These are phyloP conservation scores for Meyerozyma elateridarum DNA, from an alignment of 1,139 yeast genomes.

Conservation along the genomic window DNA sequence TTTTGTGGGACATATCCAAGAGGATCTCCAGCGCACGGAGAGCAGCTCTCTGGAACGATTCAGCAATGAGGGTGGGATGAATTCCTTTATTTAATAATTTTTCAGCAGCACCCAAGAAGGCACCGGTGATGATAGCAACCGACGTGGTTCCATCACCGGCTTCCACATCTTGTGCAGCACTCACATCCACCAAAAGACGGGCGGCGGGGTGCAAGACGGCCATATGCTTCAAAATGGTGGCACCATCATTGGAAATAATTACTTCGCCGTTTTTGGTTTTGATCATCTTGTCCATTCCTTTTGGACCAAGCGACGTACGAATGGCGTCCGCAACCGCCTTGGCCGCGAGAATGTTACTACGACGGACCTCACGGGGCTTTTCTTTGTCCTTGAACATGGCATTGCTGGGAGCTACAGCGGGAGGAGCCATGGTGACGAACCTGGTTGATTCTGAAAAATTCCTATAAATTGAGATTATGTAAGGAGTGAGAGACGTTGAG, in stretches of 20 bases:
- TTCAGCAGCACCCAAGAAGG: slow-evolving; percentile 91
- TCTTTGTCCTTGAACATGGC: slow-evolving; percentile 92
- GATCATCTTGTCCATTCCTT: slow-evolving; percentile 99
- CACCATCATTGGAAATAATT: slow-evolving; percentile 96
- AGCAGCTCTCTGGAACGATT: slow-evolving; percentile 93
- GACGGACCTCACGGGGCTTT: slow-evolving; percentile 96
- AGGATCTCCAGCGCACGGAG: slow-evolving; percentile 78
- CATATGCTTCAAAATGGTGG: slow-evolving; percentile 93
- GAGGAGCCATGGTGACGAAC: slow-evolving; percentile 14
- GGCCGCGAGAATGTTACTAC: slow-evolving; percentile 90
- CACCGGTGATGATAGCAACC: slow-evolving; percentile 93
- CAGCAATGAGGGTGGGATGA: slow-evolving; percentile 94
- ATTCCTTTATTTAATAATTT: slow-evolving; percentile 83
- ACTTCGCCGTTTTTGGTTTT: slow-evolving; percentile 90
- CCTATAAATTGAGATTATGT: too few species aligned
- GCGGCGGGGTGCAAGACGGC: slow-evolving; percentile 99
- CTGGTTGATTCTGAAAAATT: too few species aligned
- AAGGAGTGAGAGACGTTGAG: too few species aligned
- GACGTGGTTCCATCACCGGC: slow-evolving; percentile 99
- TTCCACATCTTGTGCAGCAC: slow-evolving; percentile 96
- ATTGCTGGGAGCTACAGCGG: slow-evolving; percentile 57
- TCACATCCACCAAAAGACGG: slow-evolving; percentile 93
- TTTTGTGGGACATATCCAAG: slow-evolving; percentile 76
- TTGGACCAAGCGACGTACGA: slow-evolving; percentile 95
- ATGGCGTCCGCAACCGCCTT: slow-evolving; percentile 98